Evolutionary conservation across 2,329 filamentous ascomycete genomes (phyloP).

Genomic region (Pseudogymnoascus pannorum): DNA sequence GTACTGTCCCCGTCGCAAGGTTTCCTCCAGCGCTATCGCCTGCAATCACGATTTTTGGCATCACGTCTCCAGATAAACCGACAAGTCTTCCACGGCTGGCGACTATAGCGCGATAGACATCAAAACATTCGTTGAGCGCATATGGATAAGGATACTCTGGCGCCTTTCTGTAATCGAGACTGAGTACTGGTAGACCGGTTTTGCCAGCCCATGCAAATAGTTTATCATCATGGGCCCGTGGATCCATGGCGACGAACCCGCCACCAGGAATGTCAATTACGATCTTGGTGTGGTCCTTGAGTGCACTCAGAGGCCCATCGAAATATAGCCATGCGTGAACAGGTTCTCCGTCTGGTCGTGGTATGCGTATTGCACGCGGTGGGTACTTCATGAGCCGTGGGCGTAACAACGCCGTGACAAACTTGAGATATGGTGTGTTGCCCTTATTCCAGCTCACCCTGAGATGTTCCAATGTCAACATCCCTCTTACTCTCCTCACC

Average conservation of each 20-base stretch:
- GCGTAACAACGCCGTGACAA: slow-evolving; percentile 64
- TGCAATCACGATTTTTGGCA: slow-evolving; percentile 63
- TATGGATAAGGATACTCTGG: slow-evolving; percentile 81
- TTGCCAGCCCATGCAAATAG: slow-evolving; percentile 86
- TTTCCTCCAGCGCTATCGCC: slow-evolving; percentile 82
- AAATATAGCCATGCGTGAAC: slow-evolving; percentile 90
- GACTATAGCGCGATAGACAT: slow-evolving; percentile 71
- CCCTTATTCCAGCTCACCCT: slow-evolving; percentile 94
- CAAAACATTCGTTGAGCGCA: slow-evolving; percentile 79
- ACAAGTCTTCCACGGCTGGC: slow-evolving; percentile 66
- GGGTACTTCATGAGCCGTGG: slow-evolving; percentile 75
- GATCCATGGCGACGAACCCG: slow-evolving; percentile 94
- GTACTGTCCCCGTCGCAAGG: slow-evolving; percentile 67
- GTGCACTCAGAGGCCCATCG: slow-evolving; percentile 72
- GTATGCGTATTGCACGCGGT: slow-evolving; percentile 76
- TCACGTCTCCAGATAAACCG: slow-evolving; percentile 59
- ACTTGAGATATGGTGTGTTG: slow-evolving; percentile 74
- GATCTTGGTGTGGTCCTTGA: slow-evolving; percentile 69
- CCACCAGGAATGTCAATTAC: slow-evolving; percentile 89
- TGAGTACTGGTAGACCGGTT: slow-evolving; percentile 80
- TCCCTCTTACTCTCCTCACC: slow-evolving; percentile 79
- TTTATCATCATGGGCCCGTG: slow-evolving; percentile 90
- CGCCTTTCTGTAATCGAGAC: slow-evolving; percentile 83
- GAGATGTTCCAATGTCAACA: slow-evolving; percentile 83
- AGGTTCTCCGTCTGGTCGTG: slow-evolving; percentile 68